These are phyloP conservation scores for Trichoderma brevicompactum DNA, from an alignment of 2,329 filamentous ascomycete genomes.

Conservation along the genomic window DNA sequence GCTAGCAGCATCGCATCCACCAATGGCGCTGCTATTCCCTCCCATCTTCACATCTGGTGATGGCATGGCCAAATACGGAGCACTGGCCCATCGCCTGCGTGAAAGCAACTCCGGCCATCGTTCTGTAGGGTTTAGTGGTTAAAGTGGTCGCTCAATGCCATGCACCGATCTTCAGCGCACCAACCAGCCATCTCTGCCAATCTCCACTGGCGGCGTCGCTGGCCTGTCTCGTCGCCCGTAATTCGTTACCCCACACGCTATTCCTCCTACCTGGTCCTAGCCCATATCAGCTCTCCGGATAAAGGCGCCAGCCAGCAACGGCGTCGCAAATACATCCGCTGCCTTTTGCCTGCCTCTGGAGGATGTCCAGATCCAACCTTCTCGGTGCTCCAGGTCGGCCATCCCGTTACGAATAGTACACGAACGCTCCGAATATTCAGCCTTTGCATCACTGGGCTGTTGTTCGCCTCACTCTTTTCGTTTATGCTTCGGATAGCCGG, in stretches of 20 bases:
- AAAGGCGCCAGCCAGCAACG: slow-evolving; percentile 16
- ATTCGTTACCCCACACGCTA: slow-evolving; percentile 26
- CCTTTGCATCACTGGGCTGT: neutral
- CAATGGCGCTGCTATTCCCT: no score
- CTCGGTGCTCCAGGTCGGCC: neutral
- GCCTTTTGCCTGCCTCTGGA: neutral
- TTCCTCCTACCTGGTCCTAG: slow-evolving; percentile 20
- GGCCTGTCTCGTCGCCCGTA: neutral
- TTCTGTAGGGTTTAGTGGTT: slow-evolving; percentile 5
- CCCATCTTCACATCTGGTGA: no score
- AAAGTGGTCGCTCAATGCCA: neutral
- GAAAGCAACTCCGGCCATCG: slow-evolving; percentile 2
- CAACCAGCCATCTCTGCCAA: slow-evolving; percentile 2
- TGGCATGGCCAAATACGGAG: no score
- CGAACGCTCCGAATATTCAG: neutral
- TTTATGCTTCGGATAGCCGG: neutral
- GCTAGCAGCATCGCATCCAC: no score
- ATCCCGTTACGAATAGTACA: neutral
- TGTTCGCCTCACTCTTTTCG: neutral
- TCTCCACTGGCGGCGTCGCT: slow-evolving; percentile 2
- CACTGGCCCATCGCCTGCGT: neutral
- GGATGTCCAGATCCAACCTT: slow-evolving; percentile 2
- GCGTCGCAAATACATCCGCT: slow-evolving; percentile 14
- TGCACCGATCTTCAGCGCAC: neutral
- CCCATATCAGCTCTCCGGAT: slow-evolving; percentile 21